Evolutionary conservation across 495 filamentous ascomycete genomes (phyloP).

Genomic region (Neurospora tetraspora): DNA sequence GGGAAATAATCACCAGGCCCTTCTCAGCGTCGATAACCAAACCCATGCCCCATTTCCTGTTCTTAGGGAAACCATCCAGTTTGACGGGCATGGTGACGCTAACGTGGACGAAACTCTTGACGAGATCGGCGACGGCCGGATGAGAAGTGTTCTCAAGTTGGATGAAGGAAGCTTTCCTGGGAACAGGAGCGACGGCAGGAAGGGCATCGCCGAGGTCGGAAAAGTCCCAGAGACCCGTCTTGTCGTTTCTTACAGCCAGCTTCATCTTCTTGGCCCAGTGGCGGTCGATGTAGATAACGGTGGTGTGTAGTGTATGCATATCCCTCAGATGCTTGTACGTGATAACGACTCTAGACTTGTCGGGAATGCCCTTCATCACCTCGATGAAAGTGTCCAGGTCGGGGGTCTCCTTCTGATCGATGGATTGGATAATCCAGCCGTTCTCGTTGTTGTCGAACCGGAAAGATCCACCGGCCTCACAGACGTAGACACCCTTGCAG

Average conservation of each 20-base stretch:
- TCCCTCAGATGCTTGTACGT: conserved; percentile 94
- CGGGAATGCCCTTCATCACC: conserved; percentile 80
- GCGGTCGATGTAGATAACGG: conserved; percentile 83
- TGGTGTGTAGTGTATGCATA: conserved; percentile 86
- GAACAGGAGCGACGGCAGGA: conserved; percentile 58
- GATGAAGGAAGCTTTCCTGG: conserved; percentile 78
- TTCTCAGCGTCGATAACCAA: conserved; percentile 93
- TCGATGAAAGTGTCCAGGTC: conserved; percentile 84
- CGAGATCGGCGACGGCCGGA: conserved; percentile 80
- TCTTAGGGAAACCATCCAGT: conserved; percentile 88
- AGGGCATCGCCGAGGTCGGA: conserved; percentile 70
- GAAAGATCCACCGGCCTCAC: conserved; percentile 91
- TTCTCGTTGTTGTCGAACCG: conserved; percentile 81
- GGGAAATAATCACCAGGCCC: conserved; percentile 84
- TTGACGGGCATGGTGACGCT: conserved; percentile 88
- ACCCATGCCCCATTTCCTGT: conserved; percentile 88
- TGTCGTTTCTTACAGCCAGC: conserved; percentile 83
- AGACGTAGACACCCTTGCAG: conserved; percentile 85
- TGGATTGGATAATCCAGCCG: conserved; percentile 82
- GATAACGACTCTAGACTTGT: conserved; percentile 81
- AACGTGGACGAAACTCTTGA: conserved; percentile 90
- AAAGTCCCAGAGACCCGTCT: conserved; percentile 91
- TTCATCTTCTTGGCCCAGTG: conserved; percentile 96
- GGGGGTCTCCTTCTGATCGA: conserved; percentile 82
- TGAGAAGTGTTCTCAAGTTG: conserved; percentile 80